Percentiles rank a stretch among this genome's conserved stretches.
Evolutionary conservation across 2,329 filamentous ascomycete genomes (phyloP).

Genomic region (Fusarium sp.): DNA sequence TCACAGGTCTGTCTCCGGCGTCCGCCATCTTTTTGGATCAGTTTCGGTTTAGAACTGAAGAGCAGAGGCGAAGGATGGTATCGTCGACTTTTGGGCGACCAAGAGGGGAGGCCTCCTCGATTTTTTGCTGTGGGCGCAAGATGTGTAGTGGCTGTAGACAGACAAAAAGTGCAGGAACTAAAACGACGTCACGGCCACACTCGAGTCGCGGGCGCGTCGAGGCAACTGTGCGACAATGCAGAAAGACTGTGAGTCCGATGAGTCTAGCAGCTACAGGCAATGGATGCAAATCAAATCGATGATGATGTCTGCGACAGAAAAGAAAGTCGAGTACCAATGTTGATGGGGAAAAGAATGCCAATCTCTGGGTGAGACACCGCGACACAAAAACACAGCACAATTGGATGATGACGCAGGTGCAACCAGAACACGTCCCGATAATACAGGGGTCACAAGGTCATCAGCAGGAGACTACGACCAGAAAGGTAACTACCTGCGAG

Average conservation of each 20-base stretch:
- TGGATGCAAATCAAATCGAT: neutral
- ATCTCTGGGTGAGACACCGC: constrained; percentile 24
- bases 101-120: constrained; percentile 28
- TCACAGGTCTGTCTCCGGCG: constrained; percentile 34
- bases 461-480: constrained; percentile 8
- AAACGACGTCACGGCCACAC: constrained; percentile 19
- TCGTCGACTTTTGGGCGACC: neutral
- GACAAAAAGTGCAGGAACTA: constrained; percentile 4
- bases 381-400: constrained; percentile 25
- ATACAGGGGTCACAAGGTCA: constrained; percentile 24
- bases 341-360: constrained; percentile 8
- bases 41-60: neutral
- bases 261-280: neutral
- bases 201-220: neutral
- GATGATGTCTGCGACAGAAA: constrained; percentile 13
- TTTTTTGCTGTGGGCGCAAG: constrained; percentile 7
- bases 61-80: neutral
- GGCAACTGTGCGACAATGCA: neutral
- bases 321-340: constrained; percentile 4
- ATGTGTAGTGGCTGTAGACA: constrained; percentile 17
- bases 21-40: constrained; percentile 32
- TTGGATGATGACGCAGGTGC: constrained; percentile 41
- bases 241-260: neutral
- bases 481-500: constrained; percentile 5
- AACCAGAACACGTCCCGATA: constrained; percentile 16